phyloP scores from a whole-genome alignment of 208 protist genomes.

The Strigomonas galati region DNA sequence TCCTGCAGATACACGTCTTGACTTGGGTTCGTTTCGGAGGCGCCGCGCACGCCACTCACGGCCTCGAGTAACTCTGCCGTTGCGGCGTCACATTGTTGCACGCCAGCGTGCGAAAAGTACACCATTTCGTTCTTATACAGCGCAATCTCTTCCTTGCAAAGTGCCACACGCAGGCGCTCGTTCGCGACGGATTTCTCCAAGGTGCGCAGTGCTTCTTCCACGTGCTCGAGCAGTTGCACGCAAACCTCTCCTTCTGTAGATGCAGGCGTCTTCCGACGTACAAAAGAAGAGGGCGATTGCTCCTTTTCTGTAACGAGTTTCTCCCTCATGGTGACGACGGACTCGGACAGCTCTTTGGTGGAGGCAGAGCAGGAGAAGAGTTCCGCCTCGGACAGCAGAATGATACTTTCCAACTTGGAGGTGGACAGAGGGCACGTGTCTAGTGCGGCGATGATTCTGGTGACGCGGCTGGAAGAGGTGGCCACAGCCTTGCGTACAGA shows the following conservation, averaged over 20 bases:
- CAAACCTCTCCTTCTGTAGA: neutral
- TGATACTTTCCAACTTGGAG: slow-evolving; percentile 37
- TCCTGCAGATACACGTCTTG: neutral
- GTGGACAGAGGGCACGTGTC: slow-evolving; percentile 38
- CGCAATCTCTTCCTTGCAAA: slow-evolving; percentile 81
- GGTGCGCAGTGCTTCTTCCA: slow-evolving; percentile 32
- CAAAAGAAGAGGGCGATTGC: too few relatives aligned
- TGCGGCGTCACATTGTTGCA: slow-evolving; percentile 36
- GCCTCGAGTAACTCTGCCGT: slow-evolving; percentile 12
- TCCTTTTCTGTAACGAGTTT: neutral
- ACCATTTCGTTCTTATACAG: slow-evolving; percentile 69
- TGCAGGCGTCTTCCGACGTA: neutral
- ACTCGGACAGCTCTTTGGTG: slow-evolving; percentile 37
- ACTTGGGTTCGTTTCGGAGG: neutral
- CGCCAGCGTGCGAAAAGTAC: slow-evolving; percentile 41
- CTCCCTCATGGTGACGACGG: slow-evolving; percentile 21
- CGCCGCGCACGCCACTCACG: neutral
- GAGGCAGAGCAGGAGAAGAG: slow-evolving; percentile 49
- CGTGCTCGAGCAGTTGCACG: slow-evolving; percentile 14
- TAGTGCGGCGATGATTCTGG: slow-evolving; percentile 30
- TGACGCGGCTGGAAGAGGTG: slow-evolving; percentile 7
- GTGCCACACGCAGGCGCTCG: slow-evolving; percentile 41
- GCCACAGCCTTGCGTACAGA: neutral
- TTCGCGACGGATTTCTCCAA: slow-evolving; percentile 32
- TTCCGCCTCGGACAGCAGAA: slow-evolving; percentile 75